Conservation (phyloP, 2,329 filamentous ascomycete species). For the Lachnum nothofagi region DNA sequence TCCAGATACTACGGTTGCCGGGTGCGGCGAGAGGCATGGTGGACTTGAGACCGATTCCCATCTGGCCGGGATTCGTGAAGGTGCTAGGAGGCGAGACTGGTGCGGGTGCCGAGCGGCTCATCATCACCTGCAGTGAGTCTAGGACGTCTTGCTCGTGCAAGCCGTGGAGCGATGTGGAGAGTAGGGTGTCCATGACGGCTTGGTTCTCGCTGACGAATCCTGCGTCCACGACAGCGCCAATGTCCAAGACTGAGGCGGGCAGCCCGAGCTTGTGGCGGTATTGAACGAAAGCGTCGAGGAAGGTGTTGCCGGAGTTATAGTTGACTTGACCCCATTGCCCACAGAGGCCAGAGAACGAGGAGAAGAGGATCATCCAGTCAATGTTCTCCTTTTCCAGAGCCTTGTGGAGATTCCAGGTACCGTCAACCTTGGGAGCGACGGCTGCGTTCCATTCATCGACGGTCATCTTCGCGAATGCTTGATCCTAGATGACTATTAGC, state of each 20-base stretch:
- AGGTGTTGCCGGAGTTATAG: conserved; percentile 40
- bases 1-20: conserved; percentile 8
- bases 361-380: conserved; percentile 39
- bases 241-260: conserved; percentile 44
- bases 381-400: conserved; percentile 19
- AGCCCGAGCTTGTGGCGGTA: conserved; percentile 37
- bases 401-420: conserved; percentile 19
- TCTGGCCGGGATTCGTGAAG: conserved; percentile 1
- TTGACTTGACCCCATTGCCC: conserved; percentile 33
- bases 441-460: conserved; percentile 34
- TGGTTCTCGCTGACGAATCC: conserved; percentile 31
- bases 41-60: conserved; percentile 1
- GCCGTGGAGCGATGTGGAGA: background rate
- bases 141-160: conserved; percentile 9
- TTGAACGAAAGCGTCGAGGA: conserved; percentile 39
- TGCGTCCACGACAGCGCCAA: conserved; percentile 44
- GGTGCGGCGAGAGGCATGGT: conserved; percentile 2
- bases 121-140: conserved; percentile 6
- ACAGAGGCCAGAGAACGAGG: conserved; percentile 31
- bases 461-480: conserved; percentile 35
- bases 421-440: conserved; percentile 32
- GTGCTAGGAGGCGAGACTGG: background rate
- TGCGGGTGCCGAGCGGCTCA: background rate
- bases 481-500: conserved; percentile 9
- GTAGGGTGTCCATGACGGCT: background rate